Base-by-base conservation (phyloP, 495 filamentous ascomycete species). In the Aspergillus bertholletiae region DNA sequence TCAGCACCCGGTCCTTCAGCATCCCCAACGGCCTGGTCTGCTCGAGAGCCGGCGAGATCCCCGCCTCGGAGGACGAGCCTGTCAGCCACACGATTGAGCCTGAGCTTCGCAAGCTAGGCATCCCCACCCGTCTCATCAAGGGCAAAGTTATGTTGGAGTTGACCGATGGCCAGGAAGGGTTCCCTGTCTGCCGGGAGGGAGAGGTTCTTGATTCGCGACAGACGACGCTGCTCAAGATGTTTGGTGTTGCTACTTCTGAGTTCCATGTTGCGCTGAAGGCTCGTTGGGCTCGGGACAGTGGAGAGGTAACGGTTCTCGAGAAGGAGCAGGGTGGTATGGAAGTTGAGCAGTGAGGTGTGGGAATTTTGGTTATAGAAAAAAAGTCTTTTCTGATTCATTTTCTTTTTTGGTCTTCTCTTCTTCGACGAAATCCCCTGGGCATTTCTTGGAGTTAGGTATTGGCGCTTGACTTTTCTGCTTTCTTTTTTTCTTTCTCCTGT, bases 191-290 rank as follows among this genome's bases (percentile, higher is more conserved):
- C 67, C 79, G 81, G 50, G 84, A 89, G 63, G 94, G 95, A 2
- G 81, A 96, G 61, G 79, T 84, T 50, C 69, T 98, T 34, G 90
- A 96, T 64, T 88, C 86, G 32, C 78, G 92, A 45, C 94, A 98
- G 79, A 96, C 93, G 57, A 85, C 88, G 47, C 70, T 98, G 64
- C 69, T 98, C 71, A 98, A 98, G 83, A 80, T 96, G 67, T 97
- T 98, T 75, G 88, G 90, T 49, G 80, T 95, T 22, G 85, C 85
- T 34, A 86, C 89, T 69, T 85, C 91, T 53, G 93, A 97, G 76
- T 98, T 98, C 74, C 81, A 76, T 58, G 83, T 98, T 21, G 71
- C 82, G 58, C 68, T 96, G 52, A 75, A 88, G 68, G 92, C 90
- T 59, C 76, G 67, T 54, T 83, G 77, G 77, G 68, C 63, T 4